These are phyloP conservation scores for Leishmania tarentolae DNA, from an alignment of 208 protist species.

Conservation along the genomic window DNA sequence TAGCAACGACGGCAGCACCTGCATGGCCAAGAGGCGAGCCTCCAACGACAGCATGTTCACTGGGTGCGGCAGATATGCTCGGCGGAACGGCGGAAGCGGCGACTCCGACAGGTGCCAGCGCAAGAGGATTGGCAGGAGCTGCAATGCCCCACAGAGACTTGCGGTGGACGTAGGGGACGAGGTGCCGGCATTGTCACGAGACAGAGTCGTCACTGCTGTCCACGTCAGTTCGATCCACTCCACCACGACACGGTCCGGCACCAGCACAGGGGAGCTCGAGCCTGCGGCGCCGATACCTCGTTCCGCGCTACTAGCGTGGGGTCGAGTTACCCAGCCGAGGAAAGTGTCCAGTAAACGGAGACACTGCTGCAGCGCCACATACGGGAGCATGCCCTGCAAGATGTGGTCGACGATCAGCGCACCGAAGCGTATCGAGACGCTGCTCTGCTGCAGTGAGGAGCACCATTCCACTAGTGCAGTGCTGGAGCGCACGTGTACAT, in stretches of 20 bases:
- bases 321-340: conserved; percentile 30
- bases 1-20: conserved; percentile 37
- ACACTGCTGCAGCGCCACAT: conserved; percentile 46
- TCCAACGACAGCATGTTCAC: conserved; percentile 40
- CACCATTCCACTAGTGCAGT: conserved; percentile 22
- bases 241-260: conserved; percentile 10
- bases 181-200: conserved; percentile 27
- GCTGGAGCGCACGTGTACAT: conserved; percentile 8
- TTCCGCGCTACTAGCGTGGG: conserved; percentile 13
- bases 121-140: conserved; percentile 59
- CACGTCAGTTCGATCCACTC: conserved; percentile 31
- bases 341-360: conserved; percentile 38
- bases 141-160: conserved; percentile 40
- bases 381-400: conserved; percentile 45
- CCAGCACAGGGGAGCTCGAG: conserved; percentile 15
- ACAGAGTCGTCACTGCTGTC: conserved; percentile 12
- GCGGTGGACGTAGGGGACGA: conserved; percentile 22
- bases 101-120: conserved; percentile 26
- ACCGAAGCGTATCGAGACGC: conserved; percentile 30
- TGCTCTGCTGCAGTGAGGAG: conserved; percentile 27
- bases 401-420: conserved; percentile 44
- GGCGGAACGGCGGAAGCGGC: conserved; percentile 37
- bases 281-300: not conserved
- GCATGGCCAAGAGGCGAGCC: conserved; percentile 44
- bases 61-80: conserved; percentile 59